phyloP scores from a whole-genome alignment of 2,329 filamentous ascomycete genomes.

The Aspergillus amoenus region DNA sequence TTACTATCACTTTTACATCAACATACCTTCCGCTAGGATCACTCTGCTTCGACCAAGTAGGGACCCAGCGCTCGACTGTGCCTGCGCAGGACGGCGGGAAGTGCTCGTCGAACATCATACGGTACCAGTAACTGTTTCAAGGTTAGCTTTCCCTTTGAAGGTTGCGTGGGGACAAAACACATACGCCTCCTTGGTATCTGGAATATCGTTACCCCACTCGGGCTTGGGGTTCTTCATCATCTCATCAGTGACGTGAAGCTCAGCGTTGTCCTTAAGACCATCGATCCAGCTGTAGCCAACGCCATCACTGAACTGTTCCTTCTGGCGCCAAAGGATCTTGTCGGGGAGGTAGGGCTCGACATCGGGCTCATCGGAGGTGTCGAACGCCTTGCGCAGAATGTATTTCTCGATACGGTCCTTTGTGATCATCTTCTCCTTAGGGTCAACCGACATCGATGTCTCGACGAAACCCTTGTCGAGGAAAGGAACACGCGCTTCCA shows the following conservation, averaged over 20 bases:
- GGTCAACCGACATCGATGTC: constrained; percentile 89
- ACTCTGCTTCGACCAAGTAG: constrained; percentile 94
- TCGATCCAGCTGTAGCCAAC: constrained; percentile 99
- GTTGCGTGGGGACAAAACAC: constrained; percentile 31
- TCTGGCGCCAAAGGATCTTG: constrained; percentile 95
- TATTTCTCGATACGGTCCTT: constrained; percentile 92
- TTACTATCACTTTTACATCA: neutral
- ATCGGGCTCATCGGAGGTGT: constrained; percentile 81
- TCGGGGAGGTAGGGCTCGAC: constrained; percentile 87
- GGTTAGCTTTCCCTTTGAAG: constrained; percentile 17
- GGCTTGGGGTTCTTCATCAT: constrained; percentile 98
- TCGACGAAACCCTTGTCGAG: constrained; percentile 97
- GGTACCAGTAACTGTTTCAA: constrained; percentile 80
- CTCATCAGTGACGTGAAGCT: constrained; percentile 87
- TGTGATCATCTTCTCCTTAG: constrained; percentile 92
- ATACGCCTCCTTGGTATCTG: constrained; percentile 94
- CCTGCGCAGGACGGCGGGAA: constrained; percentile 89
- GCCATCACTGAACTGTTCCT: constrained; percentile 98
- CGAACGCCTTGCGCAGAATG: constrained; percentile 96
- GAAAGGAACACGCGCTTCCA: constrained; percentile 97
- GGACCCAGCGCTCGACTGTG: constrained; percentile 95
- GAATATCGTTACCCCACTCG: constrained; percentile 90
- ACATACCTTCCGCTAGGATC: constrained; percentile 87
- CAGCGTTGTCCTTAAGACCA: constrained; percentile 90
- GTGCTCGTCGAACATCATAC: constrained; percentile 97